These are phyloP conservation scores for Lachnellula occidentalis DNA, from an alignment of 2,329 filamentous ascomycete genomes.

Conservation along the genomic window DNA sequence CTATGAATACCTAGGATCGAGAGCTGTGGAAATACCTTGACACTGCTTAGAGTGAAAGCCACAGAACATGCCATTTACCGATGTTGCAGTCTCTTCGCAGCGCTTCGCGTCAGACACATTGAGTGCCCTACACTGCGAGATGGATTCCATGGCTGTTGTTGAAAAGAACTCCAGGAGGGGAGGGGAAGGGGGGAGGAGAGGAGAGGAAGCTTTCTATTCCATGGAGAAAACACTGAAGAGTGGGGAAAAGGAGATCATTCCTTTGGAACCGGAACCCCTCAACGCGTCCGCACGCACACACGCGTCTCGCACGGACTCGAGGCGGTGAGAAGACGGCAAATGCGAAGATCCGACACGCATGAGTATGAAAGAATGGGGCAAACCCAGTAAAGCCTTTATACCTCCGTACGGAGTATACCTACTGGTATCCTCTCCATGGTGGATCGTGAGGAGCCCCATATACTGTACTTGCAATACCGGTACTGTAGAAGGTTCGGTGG, in stretches of 20 bases:
- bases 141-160: neutral
- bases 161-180: neutral
- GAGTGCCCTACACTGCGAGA: constrained; percentile 24
- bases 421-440: too few species aligned
- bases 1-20: too few species aligned
- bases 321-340: neutral
- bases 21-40: neutral
- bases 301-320: neutral
- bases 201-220: too few species aligned
- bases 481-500: neutral
- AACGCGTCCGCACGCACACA: neutral
- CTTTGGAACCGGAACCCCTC: neutral
- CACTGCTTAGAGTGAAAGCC: constrained; percentile 38
- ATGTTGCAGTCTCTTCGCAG: constrained; percentile 34
- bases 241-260: neutral
- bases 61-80: constrained; percentile 38
- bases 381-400: too few species aligned
- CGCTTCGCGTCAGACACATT: constrained; percentile 34
- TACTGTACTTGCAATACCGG: too few species aligned
- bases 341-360: neutral
- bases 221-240: too few species aligned
- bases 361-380: too few species aligned
- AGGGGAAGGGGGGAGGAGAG: too few species aligned
- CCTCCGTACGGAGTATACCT: too few species aligned
- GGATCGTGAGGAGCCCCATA: too few species aligned